Evolutionary conservation across 1,139 yeast genomes (phyloP).

Genomic region (Zygosaccharomyces sapae): DNA sequence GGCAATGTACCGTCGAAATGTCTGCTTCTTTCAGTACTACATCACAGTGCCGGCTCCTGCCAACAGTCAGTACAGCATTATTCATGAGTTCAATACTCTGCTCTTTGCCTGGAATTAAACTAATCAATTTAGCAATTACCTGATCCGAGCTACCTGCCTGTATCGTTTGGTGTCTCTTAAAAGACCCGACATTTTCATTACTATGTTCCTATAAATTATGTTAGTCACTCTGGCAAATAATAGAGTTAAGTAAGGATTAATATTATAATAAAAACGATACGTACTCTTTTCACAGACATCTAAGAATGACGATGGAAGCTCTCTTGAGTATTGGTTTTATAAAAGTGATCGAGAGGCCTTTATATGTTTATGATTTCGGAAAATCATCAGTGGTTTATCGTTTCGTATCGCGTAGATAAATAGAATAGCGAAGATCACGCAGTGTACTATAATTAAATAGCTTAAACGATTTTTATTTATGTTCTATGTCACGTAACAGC

Average conservation of each 20-base stretch:
- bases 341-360: background rate
- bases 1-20: constrained; percentile 65
- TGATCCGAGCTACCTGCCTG: constrained; percentile 43
- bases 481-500: constrained; percentile 26
- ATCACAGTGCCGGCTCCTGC: constrained; percentile 63
- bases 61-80: constrained; percentile 38
- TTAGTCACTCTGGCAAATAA: constrained; percentile 1
- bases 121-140: constrained; percentile 25
- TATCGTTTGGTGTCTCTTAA: constrained; percentile 22
- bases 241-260: background rate
- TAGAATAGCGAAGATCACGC: background rate
- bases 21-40: constrained; percentile 53
- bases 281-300: constrained; percentile 15
- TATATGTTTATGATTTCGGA: too few species aligned
- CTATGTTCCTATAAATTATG: constrained; percentile 14
- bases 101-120: constrained; percentile 35
- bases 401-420: constrained; percentile 1
- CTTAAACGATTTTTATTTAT: constrained; percentile 10
- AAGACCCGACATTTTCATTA: constrained; percentile 15
- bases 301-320: background rate
- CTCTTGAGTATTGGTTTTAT: background rate
- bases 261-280: constrained; percentile 1
- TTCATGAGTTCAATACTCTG: constrained; percentile 22
- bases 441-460: background rate
- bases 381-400: too few species aligned